Evolutionary conservation across 352 stramenopile genomes (phyloP).

Genomic region (Globisporangium splendens): DNA sequence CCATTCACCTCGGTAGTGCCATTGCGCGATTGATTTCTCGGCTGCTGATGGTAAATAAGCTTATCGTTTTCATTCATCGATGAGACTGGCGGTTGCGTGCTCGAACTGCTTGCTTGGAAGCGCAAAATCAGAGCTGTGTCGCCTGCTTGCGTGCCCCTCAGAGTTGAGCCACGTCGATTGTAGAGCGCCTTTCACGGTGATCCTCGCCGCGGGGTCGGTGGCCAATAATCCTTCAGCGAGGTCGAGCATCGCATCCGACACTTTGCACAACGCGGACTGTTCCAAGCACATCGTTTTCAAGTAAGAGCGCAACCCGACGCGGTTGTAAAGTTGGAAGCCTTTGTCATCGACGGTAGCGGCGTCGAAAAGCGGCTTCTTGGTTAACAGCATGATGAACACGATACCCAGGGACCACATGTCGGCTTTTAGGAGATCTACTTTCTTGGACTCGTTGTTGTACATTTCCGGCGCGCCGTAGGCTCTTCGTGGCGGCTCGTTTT

Average conservation of each 20-base stretch:
- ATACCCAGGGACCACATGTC: conserved; percentile 63
- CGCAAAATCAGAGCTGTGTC: neutral
- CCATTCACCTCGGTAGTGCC: too few species aligned
- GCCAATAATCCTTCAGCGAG: conserved; percentile 84
- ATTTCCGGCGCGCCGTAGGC: conserved; percentile 58
- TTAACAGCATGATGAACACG: conserved; percentile 54
- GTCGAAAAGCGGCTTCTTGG: conserved; percentile 58
- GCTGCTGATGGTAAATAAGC: too few species aligned
- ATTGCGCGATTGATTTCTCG: too few species aligned
- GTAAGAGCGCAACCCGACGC: conserved; percentile 45
- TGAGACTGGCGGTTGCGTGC: too few species aligned
- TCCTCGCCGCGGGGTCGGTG: conserved; percentile 73
- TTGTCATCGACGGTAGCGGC: conserved; percentile 35
- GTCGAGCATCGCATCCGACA: conserved; percentile 61
- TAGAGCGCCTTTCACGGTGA: conserved; percentile 72
- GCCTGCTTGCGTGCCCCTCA: too few species aligned
- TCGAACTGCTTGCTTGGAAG: too few species aligned
- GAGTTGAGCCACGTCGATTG: conserved; percentile 42
- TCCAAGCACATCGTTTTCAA: conserved; percentile 65
- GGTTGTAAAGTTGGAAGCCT: conserved; percentile 48
- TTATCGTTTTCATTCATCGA: too few species aligned
- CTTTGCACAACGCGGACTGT: conserved; percentile 47
- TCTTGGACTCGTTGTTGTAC: conserved; percentile 19
- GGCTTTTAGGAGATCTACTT: conserved; percentile 46
- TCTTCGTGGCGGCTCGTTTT: conserved; percentile 26